Percentiles rank a stretch among this genome's conserved stretches.
Conservation (phyloP, 2,329 filamentous ascomycete genomes). For the Fusarium sp. region DNA sequence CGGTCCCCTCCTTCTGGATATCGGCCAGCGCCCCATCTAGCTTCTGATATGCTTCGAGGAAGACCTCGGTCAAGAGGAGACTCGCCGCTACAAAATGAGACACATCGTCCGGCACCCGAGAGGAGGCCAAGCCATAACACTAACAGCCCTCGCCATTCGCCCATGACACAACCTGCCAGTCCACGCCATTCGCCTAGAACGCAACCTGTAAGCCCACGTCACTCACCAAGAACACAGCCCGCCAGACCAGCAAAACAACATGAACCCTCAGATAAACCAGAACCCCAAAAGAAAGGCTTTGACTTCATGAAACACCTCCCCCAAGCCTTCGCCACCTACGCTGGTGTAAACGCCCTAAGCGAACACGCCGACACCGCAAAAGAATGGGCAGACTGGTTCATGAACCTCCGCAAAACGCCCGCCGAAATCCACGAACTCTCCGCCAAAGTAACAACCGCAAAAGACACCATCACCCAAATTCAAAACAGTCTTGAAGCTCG, state of each 20-base stretch:
- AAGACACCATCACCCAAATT: constrained; percentile 50
- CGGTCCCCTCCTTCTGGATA: constrained; percentile 26
- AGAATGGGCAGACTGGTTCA: constrained; percentile 52
- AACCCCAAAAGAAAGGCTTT: background rate
- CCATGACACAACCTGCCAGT: background rate
- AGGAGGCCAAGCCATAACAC: background rate
- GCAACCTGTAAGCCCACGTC: background rate
- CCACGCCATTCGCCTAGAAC: background rate
- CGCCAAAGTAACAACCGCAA: constrained; percentile 45
- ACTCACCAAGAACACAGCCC: background rate
- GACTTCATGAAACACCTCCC: constrained; percentile 44
- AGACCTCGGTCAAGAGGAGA: constrained; percentile 31
- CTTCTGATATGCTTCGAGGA: constrained; percentile 21
- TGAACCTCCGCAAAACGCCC: constrained; percentile 48
- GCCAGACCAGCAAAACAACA: background rate
- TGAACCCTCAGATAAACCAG: background rate
- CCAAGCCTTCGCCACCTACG: constrained; percentile 43
- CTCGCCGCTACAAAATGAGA: constrained; percentile 4
- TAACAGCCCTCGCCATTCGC: background rate
- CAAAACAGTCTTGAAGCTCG: constrained; percentile 45
- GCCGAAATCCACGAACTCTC: constrained; percentile 48
- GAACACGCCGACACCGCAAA: constrained; percentile 50
- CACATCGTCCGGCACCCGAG: background rate
- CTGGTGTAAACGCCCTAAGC: constrained; percentile 42
- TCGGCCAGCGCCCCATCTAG: constrained; percentile 16